Evolutionary conservation across 140 eudicot genomes (phyloP).

Genomic region (Eryngium alpinum): DNA sequence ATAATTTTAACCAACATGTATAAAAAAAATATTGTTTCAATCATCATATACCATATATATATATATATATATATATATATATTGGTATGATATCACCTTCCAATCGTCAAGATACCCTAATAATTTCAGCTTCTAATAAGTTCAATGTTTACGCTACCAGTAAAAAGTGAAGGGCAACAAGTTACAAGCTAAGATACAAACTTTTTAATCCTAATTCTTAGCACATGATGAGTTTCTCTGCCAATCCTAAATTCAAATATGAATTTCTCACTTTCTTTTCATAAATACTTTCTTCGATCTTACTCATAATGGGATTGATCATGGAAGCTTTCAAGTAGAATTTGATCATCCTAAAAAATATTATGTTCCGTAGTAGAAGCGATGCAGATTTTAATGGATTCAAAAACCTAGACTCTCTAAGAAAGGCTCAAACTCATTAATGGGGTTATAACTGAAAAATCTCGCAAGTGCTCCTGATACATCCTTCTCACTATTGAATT

Average conservation of each 20-base stretch:
- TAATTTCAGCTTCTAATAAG: constrained; percentile 38
- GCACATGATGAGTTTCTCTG: constrained; percentile 44
- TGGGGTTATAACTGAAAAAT: constrained; percentile 64
- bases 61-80: too few species aligned
- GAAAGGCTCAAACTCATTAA: constrained; percentile 78
- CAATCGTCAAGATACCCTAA: constrained; percentile 53
- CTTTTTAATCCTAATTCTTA: constrained; percentile 60
- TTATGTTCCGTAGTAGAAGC: constrained; percentile 52
- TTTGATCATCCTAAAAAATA: constrained; percentile 60
- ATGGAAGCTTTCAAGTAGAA: constrained; percentile 61
- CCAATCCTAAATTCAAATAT: constrained; percentile 41
- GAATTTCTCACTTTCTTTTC: constrained; percentile 59
- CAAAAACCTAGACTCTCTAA: constrained; percentile 74
- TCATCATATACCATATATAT: constrained; percentile 50
- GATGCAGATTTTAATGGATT: constrained; percentile 31
- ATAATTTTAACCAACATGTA: constrained; percentile 47
- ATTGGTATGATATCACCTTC: too few species aligned
- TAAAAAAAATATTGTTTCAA: constrained; percentile 45
- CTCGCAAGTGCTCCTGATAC: constrained; percentile 44
- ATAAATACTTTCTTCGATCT: constrained; percentile 56
- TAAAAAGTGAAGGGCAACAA: constrained; percentile 56
- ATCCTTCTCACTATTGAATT: constrained; percentile 54
- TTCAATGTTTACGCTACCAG: constrained; percentile 36
- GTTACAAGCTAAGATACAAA: too few species aligned
- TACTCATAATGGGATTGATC: constrained; percentile 53